phyloP scores from a whole-genome alignment of 1,284 basidiomycete species.

The Fomitopsis schrenkii region DNA sequence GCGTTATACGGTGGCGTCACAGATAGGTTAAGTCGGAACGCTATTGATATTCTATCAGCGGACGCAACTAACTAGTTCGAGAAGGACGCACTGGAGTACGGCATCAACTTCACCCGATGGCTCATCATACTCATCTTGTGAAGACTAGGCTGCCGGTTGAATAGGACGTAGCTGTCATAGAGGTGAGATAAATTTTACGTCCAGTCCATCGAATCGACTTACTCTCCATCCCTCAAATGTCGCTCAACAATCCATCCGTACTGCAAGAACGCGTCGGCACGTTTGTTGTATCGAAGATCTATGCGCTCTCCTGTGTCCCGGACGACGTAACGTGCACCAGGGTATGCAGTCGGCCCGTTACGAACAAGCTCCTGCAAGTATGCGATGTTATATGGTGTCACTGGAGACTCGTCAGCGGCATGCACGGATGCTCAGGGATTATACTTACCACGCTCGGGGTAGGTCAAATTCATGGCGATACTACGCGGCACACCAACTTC shows the following conservation, averaged over 20 bases:
- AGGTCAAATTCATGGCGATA: slow-evolving; percentile 98
- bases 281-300: slow-evolving; percentile 95
- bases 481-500: slow-evolving; percentile 97
- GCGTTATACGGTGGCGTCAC: slow-evolving; percentile 96
- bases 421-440: background rate
- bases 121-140: slow-evolving; percentile 99
- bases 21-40: slow-evolving; percentile 95
- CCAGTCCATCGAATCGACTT: slow-evolving; percentile 31
- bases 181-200: background rate
- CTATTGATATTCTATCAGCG: slow-evolving; percentile 39
- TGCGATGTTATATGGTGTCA: slow-evolving; percentile 96
- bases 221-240: slow-evolving; percentile 98
- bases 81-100: slow-evolving; percentile 87
- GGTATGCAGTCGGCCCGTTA: slow-evolving; percentile 94
- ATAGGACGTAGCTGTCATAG: slow-evolving; percentile 77
- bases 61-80: background rate
- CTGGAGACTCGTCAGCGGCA: slow-evolving; percentile 37
- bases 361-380: slow-evolving; percentile 96
- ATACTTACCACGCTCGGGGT: slow-evolving; percentile 85
- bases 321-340: slow-evolving; percentile 96
- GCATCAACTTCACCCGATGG: slow-evolving; percentile 97
- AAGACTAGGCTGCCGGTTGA: slow-evolving; percentile 97
- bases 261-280: slow-evolving; percentile 96
- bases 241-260: slow-evolving; percentile 99
- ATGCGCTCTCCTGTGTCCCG: slow-evolving; percentile 98